phyloP scores from a whole-genome alignment of 164 flowering plant species.

The Chloranthus sessilifolius region DNA sequence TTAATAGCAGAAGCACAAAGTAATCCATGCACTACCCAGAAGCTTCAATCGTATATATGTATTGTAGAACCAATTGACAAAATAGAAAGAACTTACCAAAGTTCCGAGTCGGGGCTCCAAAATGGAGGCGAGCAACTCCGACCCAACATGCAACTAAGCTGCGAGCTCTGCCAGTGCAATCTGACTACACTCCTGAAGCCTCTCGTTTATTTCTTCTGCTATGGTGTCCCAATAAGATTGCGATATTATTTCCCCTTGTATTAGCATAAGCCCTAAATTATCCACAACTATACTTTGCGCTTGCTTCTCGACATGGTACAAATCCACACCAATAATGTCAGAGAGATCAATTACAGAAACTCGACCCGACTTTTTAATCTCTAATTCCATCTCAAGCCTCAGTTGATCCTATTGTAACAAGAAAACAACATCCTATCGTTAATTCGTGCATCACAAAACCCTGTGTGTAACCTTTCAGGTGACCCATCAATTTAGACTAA shows the following conservation, averaged over 20 bases:
- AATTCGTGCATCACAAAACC: too few relatives aligned
- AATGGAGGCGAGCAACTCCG: conserved; percentile 53
- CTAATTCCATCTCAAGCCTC: conserved; percentile 65
- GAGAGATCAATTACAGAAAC: conserved; percentile 85
- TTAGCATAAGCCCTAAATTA: conserved; percentile 52
- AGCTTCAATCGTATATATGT: too few relatives aligned
- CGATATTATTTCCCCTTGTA: conserved; percentile 91
- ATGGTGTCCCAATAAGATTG: conserved; percentile 81
- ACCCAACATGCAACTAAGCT: conserved; percentile 72
- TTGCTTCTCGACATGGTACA: conserved; percentile 91
- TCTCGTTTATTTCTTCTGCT: conserved; percentile 86
- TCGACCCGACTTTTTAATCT: conserved; percentile 63
- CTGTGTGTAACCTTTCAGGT: too few relatives aligned
- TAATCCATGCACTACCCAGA: too few relatives aligned
- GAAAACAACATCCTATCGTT: background rate
- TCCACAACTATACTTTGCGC: conserved; percentile 50
- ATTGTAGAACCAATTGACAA: too few relatives aligned
- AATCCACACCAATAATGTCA: conserved; percentile 76
- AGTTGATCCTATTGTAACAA: conserved; percentile 56
- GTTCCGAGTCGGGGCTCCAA: conserved; percentile 82
- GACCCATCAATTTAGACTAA: too few relatives aligned
- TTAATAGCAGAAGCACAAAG: too few relatives aligned
- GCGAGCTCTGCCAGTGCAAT: conserved; percentile 88
- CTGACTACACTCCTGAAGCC: conserved; percentile 95
- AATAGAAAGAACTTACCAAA: conserved; percentile 45